phyloP scores from a whole-genome alignment of 2,329 filamentous ascomycete genomes.

The Diaporthe citriasiana region DNA sequence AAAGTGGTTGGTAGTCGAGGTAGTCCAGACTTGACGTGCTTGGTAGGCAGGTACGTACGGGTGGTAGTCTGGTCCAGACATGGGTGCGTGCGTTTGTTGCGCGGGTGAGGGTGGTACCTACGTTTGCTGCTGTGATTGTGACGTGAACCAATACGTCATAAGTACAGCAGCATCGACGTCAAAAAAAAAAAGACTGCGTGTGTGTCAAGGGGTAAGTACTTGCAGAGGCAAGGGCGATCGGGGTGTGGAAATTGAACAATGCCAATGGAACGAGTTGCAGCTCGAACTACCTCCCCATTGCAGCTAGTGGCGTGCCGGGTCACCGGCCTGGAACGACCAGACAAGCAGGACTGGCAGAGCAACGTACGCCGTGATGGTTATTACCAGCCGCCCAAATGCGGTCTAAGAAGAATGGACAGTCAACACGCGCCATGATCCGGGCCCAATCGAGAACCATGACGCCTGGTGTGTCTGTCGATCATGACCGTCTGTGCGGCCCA shows the following conservation, averaged over 20 bases:
- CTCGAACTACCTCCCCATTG: conserved; percentile 3
- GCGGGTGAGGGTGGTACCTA: conserved; percentile 5
- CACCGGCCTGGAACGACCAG: conserved; percentile 15
- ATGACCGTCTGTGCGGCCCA: conserved; percentile 26
- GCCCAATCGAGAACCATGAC: conserved; percentile 38
- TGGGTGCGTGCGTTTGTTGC: conserved; percentile 1
- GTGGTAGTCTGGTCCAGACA: conserved; percentile 12
- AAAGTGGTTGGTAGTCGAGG: conserved; percentile 3
- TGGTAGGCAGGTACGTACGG: not conserved
- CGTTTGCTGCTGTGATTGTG: conserved; percentile 36
- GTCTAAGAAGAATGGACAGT: conserved; percentile 9
- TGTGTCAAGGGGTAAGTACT: conserved; percentile 15
- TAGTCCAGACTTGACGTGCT: not conserved
- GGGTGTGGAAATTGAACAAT: conserved; percentile 35
- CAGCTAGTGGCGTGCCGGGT: conserved; percentile 30
- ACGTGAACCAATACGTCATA: conserved; percentile 42
- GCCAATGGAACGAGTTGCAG: conserved; percentile 33
- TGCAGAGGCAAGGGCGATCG: not conserved
- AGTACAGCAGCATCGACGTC: conserved; percentile 34
- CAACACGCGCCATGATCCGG: conserved; percentile 5
- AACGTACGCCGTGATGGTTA: not conserved
- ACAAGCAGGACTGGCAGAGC: conserved; percentile 17
- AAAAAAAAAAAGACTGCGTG: conserved; percentile 26
- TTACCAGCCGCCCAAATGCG: conserved; percentile 15
- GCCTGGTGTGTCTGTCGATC: conserved; percentile 25